phyloP scores from a whole-genome alignment of 2,329 filamentous ascomycete species.

The Penicillium sp. region DNA sequence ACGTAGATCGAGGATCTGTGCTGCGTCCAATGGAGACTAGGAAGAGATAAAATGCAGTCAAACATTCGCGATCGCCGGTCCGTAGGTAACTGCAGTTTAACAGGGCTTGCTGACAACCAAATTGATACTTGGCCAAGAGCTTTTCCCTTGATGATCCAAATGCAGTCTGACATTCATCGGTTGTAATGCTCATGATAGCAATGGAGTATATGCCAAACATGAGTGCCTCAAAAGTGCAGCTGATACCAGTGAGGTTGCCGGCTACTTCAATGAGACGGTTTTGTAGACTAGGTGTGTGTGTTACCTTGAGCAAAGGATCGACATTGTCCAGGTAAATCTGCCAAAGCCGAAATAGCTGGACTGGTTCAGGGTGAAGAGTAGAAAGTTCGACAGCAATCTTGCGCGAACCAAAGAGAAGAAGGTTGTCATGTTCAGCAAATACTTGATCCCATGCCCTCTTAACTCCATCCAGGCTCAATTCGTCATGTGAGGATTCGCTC shows the following conservation, averaged over 20 bases:
- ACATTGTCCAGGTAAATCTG: constrained; percentile 69
- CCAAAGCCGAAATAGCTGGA: constrained; percentile 50
- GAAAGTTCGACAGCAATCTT: constrained; percentile 8
- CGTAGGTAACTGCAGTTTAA: constrained; percentile 44
- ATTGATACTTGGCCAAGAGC: constrained; percentile 44
- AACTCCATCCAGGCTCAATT: constrained; percentile 2
- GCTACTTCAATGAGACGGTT: constrained; percentile 63
- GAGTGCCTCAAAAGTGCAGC: constrained; percentile 61
- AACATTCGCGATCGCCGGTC: constrained; percentile 43
- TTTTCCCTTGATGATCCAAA: constrained; percentile 40
- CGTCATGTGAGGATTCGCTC: constrained; percentile 1
- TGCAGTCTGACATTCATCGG: constrained; percentile 51
- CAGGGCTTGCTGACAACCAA: constrained; percentile 49
- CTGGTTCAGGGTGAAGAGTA: constrained; percentile 18
- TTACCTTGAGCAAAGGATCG: constrained; percentile 66
- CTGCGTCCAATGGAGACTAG: constrained; percentile 57
- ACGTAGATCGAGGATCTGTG: constrained; percentile 59
- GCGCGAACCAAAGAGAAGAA: constrained; percentile 16
- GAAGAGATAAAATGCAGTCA: constrained; percentile 56
- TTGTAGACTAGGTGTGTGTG: constrained; percentile 65
- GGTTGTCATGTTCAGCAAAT: constrained; percentile 8
- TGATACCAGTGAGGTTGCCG: constrained; percentile 54
- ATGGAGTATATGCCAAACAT: constrained; percentile 69
- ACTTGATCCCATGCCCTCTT: constrained; percentile 14
- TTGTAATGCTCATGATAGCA: constrained; percentile 55